These are phyloP conservation scores for Phytophthora hybrid DNA, from an alignment of 352 stramenopile species.

Conservation along the genomic window DNA sequence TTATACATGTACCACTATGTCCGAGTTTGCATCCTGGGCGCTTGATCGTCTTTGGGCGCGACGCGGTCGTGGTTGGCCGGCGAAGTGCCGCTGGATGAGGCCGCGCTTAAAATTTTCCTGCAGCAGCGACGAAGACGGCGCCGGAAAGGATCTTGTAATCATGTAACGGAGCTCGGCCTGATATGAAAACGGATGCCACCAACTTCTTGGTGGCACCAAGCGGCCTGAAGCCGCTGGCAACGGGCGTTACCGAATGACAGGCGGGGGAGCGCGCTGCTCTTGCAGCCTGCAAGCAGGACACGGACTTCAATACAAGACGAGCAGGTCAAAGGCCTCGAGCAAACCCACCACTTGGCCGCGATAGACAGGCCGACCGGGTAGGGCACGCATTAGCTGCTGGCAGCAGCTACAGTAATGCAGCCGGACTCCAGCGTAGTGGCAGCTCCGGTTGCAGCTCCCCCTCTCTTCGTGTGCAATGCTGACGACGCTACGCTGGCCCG, in stretches of 20 bases:
- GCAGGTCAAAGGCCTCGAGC: slow-evolving; percentile 12
- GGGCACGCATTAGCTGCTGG: slow-evolving; percentile 2
- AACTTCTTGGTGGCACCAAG: too few relatives aligned
- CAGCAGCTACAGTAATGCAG: too few relatives aligned
- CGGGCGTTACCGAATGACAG: not conserved
- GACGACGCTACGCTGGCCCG: not conserved
- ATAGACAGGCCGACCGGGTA: slow-evolving; percentile 35
- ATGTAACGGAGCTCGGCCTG: slow-evolving; percentile 2
- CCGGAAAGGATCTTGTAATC: slow-evolving; percentile 4
- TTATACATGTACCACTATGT: too few relatives aligned
- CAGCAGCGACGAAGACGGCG: not conserved
- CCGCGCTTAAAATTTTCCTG: slow-evolving; percentile 16
- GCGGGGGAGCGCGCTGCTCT: slow-evolving; percentile 14
- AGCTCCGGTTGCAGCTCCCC: not conserved
- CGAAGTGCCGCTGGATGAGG: slow-evolving; percentile 4
- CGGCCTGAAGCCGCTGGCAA: slow-evolving; percentile 5
- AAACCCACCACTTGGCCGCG: slow-evolving; percentile 18
- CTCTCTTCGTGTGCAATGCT: slow-evolving; percentile 11
- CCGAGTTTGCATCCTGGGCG: too few relatives aligned
- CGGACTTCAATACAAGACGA: slow-evolving; percentile 24
- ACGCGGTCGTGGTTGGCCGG: not conserved
- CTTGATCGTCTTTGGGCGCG: too few relatives aligned
- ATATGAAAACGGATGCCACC: slow-evolving; percentile 22
- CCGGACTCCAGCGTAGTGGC: not conserved
- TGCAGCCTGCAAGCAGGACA: slow-evolving; percentile 19